phyloP scores from a whole-genome alignment of 305 asterid genomes.

The Fraxinus baroniana region DNA sequence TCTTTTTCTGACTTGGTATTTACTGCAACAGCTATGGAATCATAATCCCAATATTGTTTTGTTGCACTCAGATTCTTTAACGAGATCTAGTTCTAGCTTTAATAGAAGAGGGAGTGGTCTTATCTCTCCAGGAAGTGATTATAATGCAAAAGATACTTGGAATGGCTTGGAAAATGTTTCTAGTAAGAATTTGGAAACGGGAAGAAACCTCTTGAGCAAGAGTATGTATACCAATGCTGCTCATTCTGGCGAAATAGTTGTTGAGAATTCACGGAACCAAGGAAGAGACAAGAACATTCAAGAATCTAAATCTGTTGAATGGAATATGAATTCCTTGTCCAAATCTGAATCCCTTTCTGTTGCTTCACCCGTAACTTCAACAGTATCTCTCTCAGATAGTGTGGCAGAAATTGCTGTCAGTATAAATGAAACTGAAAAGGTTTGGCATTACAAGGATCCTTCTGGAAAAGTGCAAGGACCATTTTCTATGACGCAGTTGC shows the following conservation, averaged over 20 bases:
- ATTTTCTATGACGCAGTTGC: slow-evolving; percentile 84
- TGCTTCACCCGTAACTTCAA: slow-evolving; percentile 38
- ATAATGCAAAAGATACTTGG: slow-evolving; percentile 64
- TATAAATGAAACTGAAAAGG: slow-evolving; percentile 85
- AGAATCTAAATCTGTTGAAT: slow-evolving; percentile 52
- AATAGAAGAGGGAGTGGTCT: slow-evolving; percentile 74
- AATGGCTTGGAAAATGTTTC: slow-evolving; percentile 45
- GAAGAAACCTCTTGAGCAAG: slow-evolving; percentile 46
- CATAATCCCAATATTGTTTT: slow-evolving; percentile 19
- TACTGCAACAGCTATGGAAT: background rate
- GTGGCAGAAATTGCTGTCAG: slow-evolving; percentile 47
- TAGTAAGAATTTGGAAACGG: slow-evolving; percentile 47
- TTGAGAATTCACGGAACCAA: slow-evolving; percentile 53
- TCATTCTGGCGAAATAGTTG: slow-evolving; percentile 42
- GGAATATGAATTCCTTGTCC: slow-evolving; percentile 38
- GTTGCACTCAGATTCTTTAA: slow-evolving; percentile 55
- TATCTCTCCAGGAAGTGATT: slow-evolving; percentile 68
- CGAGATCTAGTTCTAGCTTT: slow-evolving; percentile 59
- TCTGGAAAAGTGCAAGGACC: slow-evolving; percentile 95
- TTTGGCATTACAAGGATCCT: slow-evolving; percentile 92
- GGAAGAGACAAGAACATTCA: slow-evolving; percentile 51
- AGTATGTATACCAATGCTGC: slow-evolving; percentile 38
- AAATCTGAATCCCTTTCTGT: slow-evolving; percentile 52
- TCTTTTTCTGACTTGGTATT: slow-evolving; percentile 13
- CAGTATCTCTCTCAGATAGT: slow-evolving; percentile 41